These are phyloP conservation scores for Phytophthora hibernalis DNA, from an alignment of 352 stramenopile species.

Conservation along the genomic window DNA sequence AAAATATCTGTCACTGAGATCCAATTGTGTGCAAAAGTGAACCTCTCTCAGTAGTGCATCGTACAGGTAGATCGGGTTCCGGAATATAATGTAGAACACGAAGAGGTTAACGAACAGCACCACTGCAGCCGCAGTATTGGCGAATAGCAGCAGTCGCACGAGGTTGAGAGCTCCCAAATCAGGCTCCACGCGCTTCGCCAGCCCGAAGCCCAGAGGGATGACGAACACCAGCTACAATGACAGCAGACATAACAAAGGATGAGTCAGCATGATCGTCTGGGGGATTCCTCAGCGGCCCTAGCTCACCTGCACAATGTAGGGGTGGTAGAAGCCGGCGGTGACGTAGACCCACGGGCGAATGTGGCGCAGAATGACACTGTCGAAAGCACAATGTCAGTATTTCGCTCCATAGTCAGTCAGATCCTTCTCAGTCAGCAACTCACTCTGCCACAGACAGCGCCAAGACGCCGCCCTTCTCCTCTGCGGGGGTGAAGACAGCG, in stretches of 20 bases:
- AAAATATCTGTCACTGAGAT: background rate
- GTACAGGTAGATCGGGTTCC: slow-evolving; percentile 81
- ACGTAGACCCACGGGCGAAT: slow-evolving; percentile 90
- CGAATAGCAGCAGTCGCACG: slow-evolving; percentile 76
- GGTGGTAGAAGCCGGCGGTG: slow-evolving; percentile 88
- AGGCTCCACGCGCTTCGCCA: slow-evolving; percentile 83
- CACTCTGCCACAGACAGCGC: slow-evolving; percentile 84
- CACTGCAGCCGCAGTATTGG: slow-evolving; percentile 72
- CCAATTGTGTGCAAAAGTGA: background rate
- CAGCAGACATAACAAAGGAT: background rate
- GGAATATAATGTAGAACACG: slow-evolving; percentile 84
- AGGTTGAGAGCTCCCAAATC: slow-evolving; percentile 70
- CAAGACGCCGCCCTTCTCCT: slow-evolving; percentile 73
- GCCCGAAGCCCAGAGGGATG: slow-evolving; percentile 65
- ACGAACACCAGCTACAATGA: slow-evolving; percentile 65
- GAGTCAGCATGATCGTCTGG: background rate
- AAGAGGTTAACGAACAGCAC: slow-evolving; percentile 86
- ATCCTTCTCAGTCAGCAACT: slow-evolving; percentile 17
- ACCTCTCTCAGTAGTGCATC: background rate
- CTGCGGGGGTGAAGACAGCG: slow-evolving; percentile 71
- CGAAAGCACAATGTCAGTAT: background rate
- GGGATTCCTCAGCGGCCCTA: background rate
- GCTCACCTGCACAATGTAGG: slow-evolving; percentile 72
- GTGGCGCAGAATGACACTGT: slow-evolving; percentile 82
- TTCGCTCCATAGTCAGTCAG: background rate